These are phyloP conservation scores for Papilionanthe hybrid DNA, from an alignment of 116 monocot species.

Conservation along the genomic window DNA sequence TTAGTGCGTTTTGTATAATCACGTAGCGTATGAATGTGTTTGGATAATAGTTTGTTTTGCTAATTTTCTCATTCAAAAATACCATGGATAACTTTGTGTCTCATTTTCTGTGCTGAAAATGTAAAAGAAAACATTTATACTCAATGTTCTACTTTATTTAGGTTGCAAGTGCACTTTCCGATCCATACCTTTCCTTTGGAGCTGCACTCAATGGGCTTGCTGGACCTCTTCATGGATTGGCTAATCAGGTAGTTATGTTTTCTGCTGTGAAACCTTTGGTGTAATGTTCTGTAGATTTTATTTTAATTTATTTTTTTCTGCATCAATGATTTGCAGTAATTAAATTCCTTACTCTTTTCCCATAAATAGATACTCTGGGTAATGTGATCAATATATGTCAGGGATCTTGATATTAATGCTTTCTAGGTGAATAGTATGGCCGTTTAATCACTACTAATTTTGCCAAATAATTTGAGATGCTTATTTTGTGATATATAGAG, in stretches of 20 bases:
- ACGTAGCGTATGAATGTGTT: neutral
- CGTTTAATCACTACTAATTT: neutral
- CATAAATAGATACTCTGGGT: neutral
- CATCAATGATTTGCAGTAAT: neutral
- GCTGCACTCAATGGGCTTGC: conserved; percentile 97
- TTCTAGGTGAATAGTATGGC: neutral
- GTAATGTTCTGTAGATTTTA: neutral
- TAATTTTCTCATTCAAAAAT: neutral
- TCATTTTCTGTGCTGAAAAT: neutral
- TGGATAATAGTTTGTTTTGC: neutral
- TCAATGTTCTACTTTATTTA: conserved; percentile 16
- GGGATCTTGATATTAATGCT: neutral
- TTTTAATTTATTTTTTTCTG: neutral
- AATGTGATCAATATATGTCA: neutral
- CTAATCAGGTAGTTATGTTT: conserved; percentile 75
- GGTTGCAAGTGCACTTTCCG: conserved; percentile 97
- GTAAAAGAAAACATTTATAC: neutral
- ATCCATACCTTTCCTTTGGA: conserved; percentile 93
- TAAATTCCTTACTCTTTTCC: neutral
- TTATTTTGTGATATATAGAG: neutral
- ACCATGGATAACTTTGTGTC: neutral
- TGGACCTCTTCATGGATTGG: conserved; percentile 97
- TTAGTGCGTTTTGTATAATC: neutral
- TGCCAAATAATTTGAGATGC: neutral
- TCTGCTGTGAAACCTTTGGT: neutral